Evolutionary conservation across 257 asterid species (phyloP), one percentile per base, ranked within the genome.

Genomic region (Linaria vulgaris): DNA sequence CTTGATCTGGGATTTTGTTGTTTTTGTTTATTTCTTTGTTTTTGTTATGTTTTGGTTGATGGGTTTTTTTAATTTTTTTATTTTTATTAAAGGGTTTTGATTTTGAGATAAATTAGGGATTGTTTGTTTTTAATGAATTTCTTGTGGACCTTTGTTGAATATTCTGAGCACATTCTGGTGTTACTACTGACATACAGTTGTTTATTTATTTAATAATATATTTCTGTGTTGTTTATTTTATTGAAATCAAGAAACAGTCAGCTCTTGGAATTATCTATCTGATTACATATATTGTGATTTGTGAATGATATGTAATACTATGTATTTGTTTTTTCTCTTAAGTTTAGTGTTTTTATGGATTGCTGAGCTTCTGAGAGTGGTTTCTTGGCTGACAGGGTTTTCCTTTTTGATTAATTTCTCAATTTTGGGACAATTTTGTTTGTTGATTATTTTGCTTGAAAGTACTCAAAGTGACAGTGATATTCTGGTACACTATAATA

Each of bases 1-100:
- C 9, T 10, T 37, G 39, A 75, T 67, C 72, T 63, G 41, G 81
- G 66, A 16, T 60, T 69, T 69, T 43, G 47, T n/a, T 13, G 1
- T 66, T 57, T 49, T 38, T 59, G 46, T 39, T 53, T 52, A 31
- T 30, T 23, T 65, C n/a, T 17, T 15, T 19, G 20, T 41, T 50
- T 25, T 27, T 23, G 34, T 19, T 12, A 6, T 8, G 53, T 20
- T 3, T 24, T 8, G 10, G 0, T 15, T 22, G 5, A 23, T 54
- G 45, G 37, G 7, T 22, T 27, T 21, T 38, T n/a, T n/a, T n/a
- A n/a, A n/a, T n/a, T n/a, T n/a, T n/a, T n/a, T n/a, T n/a, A n/a
- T n/a, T n/a, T n/a, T 9, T 49, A 17, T 56, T 5, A 22, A 45
- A 31, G 14, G 44, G 5, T 17, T 68, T 23, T 54, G 58, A 21